Evolutionary conservation across 129 eudicot genomes (phyloP), one percentile per base, ranked within the genome.

Genomic region (Smallanthus sonchifolius): DNA sequence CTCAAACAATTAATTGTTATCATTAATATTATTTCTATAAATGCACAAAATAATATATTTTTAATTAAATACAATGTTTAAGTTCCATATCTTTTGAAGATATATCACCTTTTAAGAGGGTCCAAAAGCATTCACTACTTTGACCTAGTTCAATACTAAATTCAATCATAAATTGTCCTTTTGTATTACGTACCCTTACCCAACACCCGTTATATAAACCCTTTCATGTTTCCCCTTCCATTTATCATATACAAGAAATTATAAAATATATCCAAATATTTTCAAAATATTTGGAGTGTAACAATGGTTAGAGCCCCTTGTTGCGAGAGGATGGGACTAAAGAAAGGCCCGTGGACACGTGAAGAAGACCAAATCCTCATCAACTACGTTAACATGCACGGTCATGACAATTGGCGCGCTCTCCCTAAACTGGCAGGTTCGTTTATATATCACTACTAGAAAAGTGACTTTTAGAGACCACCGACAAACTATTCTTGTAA

Each of bases 331-430:
- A 84, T 85, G 91, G 97, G 97, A 37, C 68, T 91, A 86, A 91
- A 91, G 89, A 91, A 74, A 84, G 97, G 97, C 42, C 97, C 97
- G 2, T 91, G 97, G 97, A 84, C 94, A 2, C 77, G 65, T 3
- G 82, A 86, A 52, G 97, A 91, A 82, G 97, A 91, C 63, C 62
- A 56, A 1, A 71, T 91, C 39, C 85, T 91, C 59, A 37, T 84
- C 67, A 61, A 78, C 67, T 83, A 83, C 72, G 78, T 91, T 54
- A 78, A 37, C 8, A 81, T 30, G 35, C 59, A 83, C 15, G 97
- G 97, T 39, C 97, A 91, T 76, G 84, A 65, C 65, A 91, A 91
- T 32, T 91, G 97, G 97, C 83, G 95, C 0, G 97, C 95, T 17
- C 89, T 91, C 35, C 97, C 97, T 10, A 91, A 86, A 85, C 84